Conservation (phyloP, 2,329 filamentous ascomycete species). For the Microcera coccophila region DNA sequence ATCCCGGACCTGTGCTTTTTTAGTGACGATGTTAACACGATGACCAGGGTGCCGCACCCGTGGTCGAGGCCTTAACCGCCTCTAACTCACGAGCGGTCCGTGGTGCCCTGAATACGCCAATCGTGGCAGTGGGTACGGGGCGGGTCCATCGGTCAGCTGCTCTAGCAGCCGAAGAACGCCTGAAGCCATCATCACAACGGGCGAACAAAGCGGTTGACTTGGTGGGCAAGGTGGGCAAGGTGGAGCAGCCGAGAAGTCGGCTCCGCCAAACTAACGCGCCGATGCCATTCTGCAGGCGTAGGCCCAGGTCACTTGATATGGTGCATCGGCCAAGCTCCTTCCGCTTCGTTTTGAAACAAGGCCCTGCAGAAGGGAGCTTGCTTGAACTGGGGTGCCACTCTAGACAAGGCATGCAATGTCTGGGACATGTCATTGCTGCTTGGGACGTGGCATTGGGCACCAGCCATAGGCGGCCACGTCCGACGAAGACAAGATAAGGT, state of each 20-base stretch:
- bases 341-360: not conserved
- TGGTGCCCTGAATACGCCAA: not conserved
- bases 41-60: conserved; percentile 32
- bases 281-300: not conserved
- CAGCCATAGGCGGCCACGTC: not conserved
- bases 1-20: not conserved
- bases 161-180: not conserved
- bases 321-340: not conserved
- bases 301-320: not conserved
- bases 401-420: not conserved
- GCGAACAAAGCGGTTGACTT: not conserved
- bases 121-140: not conserved
- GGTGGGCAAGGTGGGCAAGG: not conserved
- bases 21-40: conserved; percentile 8
- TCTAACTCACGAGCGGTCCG: conserved; percentile 10
- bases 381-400: not conserved
- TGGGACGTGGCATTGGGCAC: not conserved
- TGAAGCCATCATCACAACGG: not conserved
- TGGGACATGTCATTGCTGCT: not conserved
- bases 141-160: not conserved
- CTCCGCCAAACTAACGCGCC: not conserved
- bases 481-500: not conserved
- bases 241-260: not conserved
- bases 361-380: not conserved
- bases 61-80: conserved; percentile 32